A percentile compares a stretch with the other conserved stretches of the same genome.
These are phyloP conservation scores for Amanita polypyramis DNA, from an alignment of 768 basidiomycete genomes.

Conservation along the genomic window DNA sequence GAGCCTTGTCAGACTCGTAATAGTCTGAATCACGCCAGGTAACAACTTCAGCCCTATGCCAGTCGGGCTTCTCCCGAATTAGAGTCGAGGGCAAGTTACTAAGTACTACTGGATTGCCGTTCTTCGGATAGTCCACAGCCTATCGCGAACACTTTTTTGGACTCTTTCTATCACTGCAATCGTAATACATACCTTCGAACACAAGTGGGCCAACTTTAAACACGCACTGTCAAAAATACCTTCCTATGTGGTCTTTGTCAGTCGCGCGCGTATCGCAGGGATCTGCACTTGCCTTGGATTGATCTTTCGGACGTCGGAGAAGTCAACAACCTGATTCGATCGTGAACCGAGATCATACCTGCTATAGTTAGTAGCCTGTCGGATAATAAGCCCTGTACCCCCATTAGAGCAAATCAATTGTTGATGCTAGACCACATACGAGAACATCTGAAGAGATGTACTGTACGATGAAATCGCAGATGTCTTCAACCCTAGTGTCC, in stretches of 20 bases:
- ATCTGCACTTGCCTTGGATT: constrained; percentile 42
- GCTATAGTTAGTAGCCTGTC: constrained; percentile 62
- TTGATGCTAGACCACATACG: constrained; percentile 26
- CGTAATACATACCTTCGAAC: constrained; percentile 32
- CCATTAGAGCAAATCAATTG: background rate
- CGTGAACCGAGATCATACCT: constrained; percentile 27
- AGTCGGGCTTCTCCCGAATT: constrained; percentile 69
- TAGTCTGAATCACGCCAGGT: constrained; percentile 49
- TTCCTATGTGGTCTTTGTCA: constrained; percentile 23
- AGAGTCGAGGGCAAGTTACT: constrained; percentile 39
- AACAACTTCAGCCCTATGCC: constrained; percentile 55
- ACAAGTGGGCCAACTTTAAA: constrained; percentile 46
- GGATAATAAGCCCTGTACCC: constrained; percentile 54
- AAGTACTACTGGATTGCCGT: constrained; percentile 55
- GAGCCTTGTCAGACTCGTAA: constrained; percentile 59
- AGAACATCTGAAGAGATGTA: constrained; percentile 78
- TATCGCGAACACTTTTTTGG: constrained; percentile 10
- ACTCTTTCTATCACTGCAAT: background rate
- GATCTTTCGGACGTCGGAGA: constrained; percentile 34
- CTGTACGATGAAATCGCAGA: constrained; percentile 74
- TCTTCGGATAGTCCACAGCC: constrained; percentile 79
- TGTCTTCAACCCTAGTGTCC: constrained; percentile 52
- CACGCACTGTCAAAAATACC: constrained; percentile 56
- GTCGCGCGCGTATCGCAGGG: background rate
- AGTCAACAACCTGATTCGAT: background rate